Evolutionary conservation across 805 yeast genomes (phyloP).

Genomic region (Candida koratica): DNA sequence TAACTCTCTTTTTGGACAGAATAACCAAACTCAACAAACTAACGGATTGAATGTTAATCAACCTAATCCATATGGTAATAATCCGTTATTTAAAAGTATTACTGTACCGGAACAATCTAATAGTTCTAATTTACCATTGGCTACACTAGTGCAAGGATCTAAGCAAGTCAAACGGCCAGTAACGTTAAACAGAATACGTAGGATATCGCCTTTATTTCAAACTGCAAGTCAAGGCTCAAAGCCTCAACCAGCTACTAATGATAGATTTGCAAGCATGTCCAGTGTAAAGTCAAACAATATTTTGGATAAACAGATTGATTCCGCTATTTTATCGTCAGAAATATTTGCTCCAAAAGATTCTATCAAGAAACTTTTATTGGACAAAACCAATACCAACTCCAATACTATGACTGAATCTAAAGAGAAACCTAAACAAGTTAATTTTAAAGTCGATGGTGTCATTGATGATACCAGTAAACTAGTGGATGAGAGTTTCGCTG

Average conservation of each 20-base stretch:
- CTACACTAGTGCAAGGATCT: constrained; percentile 23
- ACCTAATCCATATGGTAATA: constrained; percentile 72
- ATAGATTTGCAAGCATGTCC: constrained; percentile 2
- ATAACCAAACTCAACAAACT: constrained; percentile 20
- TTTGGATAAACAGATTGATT: constrained; percentile 46
- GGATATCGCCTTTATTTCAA: constrained; percentile 52
- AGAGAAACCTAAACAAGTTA: constrained; percentile 17
- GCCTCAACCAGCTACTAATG: constrained; percentile 1
- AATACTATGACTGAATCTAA: constrained; percentile 1
- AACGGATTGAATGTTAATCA: constrained; percentile 27
- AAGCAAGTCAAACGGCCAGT: constrained; percentile 48
- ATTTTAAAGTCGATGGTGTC: constrained; percentile 13
- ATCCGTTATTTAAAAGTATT: constrained; percentile 58
- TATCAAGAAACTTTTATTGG: constrained; percentile 52
- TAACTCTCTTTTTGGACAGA: constrained; percentile 22
- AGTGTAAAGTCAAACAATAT: constrained; percentile 24
- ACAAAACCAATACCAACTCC: constrained; percentile 27
- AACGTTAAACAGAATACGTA: constrained; percentile 57
- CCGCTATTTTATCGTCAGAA: constrained; percentile 65
- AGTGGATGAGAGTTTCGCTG: constrained; percentile 13
- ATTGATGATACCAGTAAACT: constrained; percentile 14
- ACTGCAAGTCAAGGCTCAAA: not conserved
- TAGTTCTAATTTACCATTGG: constrained; percentile 20
- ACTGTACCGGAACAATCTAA: constrained; percentile 22
- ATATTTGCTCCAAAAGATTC: constrained; percentile 63